Evolutionary conservation across 2,329 filamentous ascomycete genomes (phyloP).

Genomic region (Magnaporthiopsis incrustans): DNA sequence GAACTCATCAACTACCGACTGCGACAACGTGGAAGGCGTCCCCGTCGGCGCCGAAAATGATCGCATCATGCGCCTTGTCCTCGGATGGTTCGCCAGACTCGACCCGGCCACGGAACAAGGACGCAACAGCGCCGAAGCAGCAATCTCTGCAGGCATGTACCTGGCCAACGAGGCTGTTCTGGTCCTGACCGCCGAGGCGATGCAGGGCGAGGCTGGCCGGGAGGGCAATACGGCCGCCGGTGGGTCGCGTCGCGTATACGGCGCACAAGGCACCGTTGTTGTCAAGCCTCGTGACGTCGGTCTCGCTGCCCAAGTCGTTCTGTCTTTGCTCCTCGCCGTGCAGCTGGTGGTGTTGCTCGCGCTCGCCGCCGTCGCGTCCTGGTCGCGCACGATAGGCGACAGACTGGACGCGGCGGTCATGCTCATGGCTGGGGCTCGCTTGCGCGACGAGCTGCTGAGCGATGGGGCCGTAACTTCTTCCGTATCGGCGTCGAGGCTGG

Average conservation of each 20-base stretch:
- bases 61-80: neutral
- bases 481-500: neutral
- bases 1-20: neutral
- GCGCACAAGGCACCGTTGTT: neutral
- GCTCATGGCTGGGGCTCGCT: neutral
- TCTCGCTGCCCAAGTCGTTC: neutral
- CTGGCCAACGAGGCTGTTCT: slow-evolving; percentile 10
- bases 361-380: neutral
- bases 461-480: neutral
- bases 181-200: neutral
- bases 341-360: neutral
- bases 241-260: neutral
- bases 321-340: neutral
- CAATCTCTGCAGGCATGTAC: slow-evolving; percentile 6
- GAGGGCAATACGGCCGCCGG: too few relatives aligned
- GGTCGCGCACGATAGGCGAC: neutral
- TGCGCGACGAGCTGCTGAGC: slow-evolving; percentile 1
- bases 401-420: neutral
- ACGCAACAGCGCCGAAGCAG: neutral
- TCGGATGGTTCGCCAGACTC: neutral
- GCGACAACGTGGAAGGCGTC: neutral
- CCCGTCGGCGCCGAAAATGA: neutral
- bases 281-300: neutral
- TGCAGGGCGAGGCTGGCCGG: neutral
- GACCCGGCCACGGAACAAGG: neutral